A percentile compares a stretch with the other conserved stretches of the same genome.
Evolutionary conservation across 257 asterid species (phyloP).

Genomic region (Capsicum rhomboideum): DNA sequence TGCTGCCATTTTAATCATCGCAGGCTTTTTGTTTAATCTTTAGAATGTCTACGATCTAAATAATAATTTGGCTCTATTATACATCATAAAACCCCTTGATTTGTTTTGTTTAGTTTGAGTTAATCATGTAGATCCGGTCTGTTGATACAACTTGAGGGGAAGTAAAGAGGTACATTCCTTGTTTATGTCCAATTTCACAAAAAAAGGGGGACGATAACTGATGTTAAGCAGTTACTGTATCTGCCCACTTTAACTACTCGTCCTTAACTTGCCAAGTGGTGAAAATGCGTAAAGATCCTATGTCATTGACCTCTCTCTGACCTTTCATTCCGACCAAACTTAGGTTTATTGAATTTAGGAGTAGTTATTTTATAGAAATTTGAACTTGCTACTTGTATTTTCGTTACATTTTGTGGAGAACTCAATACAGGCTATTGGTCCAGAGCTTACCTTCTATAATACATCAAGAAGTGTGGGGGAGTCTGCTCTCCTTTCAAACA

Average conservation of each 20-base stretch:
- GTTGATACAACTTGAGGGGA: not conserved
- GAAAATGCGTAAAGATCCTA: not conserved
- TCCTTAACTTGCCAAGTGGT: not conserved
- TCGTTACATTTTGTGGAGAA: constrained; percentile 9
- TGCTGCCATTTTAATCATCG: not conserved
- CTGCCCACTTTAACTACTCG: not conserved
- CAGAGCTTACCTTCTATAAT: constrained; percentile 92
- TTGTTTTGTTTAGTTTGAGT: not conserved
- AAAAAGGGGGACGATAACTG: not conserved
- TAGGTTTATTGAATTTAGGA: not conserved
- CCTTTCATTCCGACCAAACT: not conserved
- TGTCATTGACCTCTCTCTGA: not conserved
- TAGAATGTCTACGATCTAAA: not conserved
- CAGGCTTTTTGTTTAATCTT: not conserved
- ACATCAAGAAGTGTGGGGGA: constrained; percentile 55
- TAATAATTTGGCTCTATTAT: not conserved
- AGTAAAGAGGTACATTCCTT: not conserved
- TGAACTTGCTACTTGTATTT: constrained; percentile 4
- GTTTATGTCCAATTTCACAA: not conserved
- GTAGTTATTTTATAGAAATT: not conserved
- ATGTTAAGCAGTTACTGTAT: not conserved
- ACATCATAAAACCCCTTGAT: not conserved
- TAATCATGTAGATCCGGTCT: not conserved
- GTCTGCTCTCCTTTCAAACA: constrained; percentile 53
- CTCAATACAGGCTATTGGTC: constrained; percentile 77